A percentile compares a stretch with the other conserved stretches of the same genome.
These are phyloP conservation scores for Botrytis aclada DNA, from an alignment of 2,329 filamentous ascomycete genomes.

Conservation along the genomic window DNA sequence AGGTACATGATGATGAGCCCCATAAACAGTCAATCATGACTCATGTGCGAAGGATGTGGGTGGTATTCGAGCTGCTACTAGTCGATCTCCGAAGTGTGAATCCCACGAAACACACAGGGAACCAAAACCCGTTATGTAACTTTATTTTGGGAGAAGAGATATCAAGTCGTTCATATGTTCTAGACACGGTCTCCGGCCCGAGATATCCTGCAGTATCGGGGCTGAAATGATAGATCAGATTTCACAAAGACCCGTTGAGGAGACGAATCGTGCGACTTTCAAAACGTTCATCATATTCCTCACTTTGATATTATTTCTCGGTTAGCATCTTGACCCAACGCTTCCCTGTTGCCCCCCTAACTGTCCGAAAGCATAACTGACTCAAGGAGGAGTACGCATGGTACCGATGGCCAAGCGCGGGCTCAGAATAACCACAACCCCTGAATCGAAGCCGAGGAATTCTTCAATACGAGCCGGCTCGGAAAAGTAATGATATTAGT, in stretches of 20 bases:
- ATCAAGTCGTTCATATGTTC: background rate
- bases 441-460: background rate
- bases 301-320: background rate
- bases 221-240: background rate
- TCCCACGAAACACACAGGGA: background rate
- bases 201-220: background rate
- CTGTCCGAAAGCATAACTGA: background rate
- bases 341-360: background rate
- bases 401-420: background rate
- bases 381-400: background rate
- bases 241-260: background rate
- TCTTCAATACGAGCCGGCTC: too few relatives aligned
- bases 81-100: background rate
- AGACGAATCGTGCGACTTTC: background rate
- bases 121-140: background rate
- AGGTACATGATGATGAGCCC: background rate
- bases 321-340: background rate
- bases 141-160: background rate
- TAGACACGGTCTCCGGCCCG: background rate
- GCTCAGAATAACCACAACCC: too few relatives aligned
- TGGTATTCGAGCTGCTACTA: background rate
- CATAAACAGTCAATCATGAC: background rate
- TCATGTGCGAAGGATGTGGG: background rate
- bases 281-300: background rate
- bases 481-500: too few relatives aligned